These are phyloP conservation scores for cucumber (Cucumis sativus) DNA, from an alignment of 306 rosid genomes.

Conservation along the genomic window Cucumber_9930_V3 NC_026660.2:19980001-19980500, in stretches of 20 bases:
- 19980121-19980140: conserved; percentile 49
- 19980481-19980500: conserved; percentile 57
- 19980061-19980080: conserved; percentile 69
- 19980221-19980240: conserved; percentile 63
- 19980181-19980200: conserved; percentile 67
- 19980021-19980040: conserved; percentile 62
- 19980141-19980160: conserved; percentile 63
- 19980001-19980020: conserved; percentile 62
- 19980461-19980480: conserved; percentile 67
- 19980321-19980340: conserved; percentile 66
- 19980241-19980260: conserved; percentile 73
- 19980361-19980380: conserved; percentile 82
- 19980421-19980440: conserved; percentile 49
- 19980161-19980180: conserved; percentile 55
- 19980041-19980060: conserved; percentile 42
- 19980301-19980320: conserved; percentile 69
- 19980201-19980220: conserved; percentile 82
- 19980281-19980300: conserved; percentile 56
- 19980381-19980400: conserved; percentile 81
- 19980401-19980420: conserved; percentile 41
- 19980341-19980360: conserved; percentile 79
- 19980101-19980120: conserved; percentile 80
- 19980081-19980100: conserved; percentile 72
- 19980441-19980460: conserved; percentile 69
- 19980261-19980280: conserved; percentile 67